A percentile compares a stretch with the other conserved stretches of the same genome.
Conservation (phyloP, 805 yeast genomes). For the Zygoascus ofunaensis region DNA sequence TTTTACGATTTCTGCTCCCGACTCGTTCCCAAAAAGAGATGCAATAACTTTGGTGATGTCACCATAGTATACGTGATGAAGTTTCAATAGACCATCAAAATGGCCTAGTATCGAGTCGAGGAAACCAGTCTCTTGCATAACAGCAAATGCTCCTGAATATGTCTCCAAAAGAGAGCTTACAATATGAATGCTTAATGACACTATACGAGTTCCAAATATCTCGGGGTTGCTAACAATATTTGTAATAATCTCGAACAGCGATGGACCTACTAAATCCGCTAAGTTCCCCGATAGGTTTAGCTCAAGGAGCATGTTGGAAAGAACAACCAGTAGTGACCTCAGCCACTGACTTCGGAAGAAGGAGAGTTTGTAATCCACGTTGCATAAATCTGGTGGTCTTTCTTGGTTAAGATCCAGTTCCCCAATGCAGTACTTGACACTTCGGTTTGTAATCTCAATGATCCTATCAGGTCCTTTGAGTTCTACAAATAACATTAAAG, state of each 20-base stretch:
- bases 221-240: slow-evolving; percentile 46
- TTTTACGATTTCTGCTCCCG: slow-evolving; percentile 53
- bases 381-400: slow-evolving; percentile 40
- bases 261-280: slow-evolving; percentile 78
- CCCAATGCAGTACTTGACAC: slow-evolving; percentile 39
- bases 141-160: slow-evolving; percentile 82
- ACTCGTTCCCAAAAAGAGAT: slow-evolving; percentile 69
- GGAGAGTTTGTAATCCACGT: slow-evolving; percentile 31
- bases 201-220: slow-evolving; percentile 57
- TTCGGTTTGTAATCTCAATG: slow-evolving; percentile 51
- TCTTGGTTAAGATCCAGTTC: slow-evolving; percentile 33
- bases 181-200: slow-evolving; percentile 53
- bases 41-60: slow-evolving; percentile 69
- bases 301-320: slow-evolving; percentile 52
- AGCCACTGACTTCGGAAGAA: slow-evolving; percentile 33
- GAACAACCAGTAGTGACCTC: slow-evolving; percentile 54
- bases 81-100: slow-evolving; percentile 45
- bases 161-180: slow-evolving; percentile 68
- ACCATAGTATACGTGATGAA: slow-evolving; percentile 44
- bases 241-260: slow-evolving; percentile 54
- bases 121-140: slow-evolving; percentile 68
- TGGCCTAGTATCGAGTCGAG: slow-evolving; percentile 55
- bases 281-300: slow-evolving; percentile 71
- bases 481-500: slow-evolving; percentile 53
- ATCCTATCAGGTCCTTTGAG: slow-evolving; percentile 56